A percentile compares a stretch with the other conserved stretches of the same genome.
Conservation (phyloP, 345 rosid genomes). For the Eutrema yunnanense region DNA sequence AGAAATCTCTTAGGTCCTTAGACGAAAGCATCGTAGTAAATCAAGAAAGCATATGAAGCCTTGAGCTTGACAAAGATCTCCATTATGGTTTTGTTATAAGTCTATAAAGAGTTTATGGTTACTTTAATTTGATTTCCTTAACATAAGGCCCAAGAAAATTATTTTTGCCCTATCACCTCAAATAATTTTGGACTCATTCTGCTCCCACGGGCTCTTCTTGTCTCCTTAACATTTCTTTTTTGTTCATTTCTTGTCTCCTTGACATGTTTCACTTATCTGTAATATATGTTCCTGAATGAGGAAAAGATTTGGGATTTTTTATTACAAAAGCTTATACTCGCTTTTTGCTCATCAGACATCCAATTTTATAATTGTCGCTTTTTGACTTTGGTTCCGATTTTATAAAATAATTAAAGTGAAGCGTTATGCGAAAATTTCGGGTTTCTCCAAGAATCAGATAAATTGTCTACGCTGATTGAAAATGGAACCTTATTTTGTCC, state of each 20-base stretch:
- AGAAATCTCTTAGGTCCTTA: background rate
- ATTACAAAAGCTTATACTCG: no score
- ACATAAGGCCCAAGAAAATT: background rate
- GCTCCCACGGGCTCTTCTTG: slow-evolving; percentile 5
- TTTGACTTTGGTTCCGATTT: background rate
- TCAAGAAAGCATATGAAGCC: background rate
- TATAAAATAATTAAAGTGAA: background rate
- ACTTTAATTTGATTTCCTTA: background rate
- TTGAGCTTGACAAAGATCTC: background rate
- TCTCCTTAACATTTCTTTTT: background rate
- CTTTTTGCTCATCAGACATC: no score
- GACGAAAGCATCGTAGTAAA: background rate
- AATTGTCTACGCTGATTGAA: background rate
- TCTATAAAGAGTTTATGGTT: background rate
- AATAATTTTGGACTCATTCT: background rate
- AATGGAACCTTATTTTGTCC: slow-evolving; percentile 3
- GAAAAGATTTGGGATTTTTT: no score
- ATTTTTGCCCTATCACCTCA: background rate
- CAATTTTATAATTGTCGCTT: background rate
- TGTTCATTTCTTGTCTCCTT: background rate
- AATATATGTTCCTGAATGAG: no score
- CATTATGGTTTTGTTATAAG: no score
- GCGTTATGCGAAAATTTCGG: slow-evolving; percentile 23
- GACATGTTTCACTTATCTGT: no score
- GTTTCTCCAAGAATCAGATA: background rate